phyloP scores from a whole-genome alignment of 768 basidiomycete species.

The Mycena vulgaris region DNA sequence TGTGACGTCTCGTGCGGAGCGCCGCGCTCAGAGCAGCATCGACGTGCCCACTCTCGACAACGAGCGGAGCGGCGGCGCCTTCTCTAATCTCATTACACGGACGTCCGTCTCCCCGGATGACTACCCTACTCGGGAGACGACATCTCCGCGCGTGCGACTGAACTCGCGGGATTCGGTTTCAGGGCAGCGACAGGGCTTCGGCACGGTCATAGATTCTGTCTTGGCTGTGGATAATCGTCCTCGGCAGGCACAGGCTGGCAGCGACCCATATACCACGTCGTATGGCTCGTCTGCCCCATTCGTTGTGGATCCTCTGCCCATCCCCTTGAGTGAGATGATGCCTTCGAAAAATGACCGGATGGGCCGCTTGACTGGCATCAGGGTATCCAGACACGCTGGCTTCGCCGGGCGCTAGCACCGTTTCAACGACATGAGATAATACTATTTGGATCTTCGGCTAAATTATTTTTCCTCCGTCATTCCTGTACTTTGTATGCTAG shows the following conservation, averaged over 20 bases:
- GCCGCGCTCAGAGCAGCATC: slow-evolving; percentile 19
- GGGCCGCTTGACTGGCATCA: slow-evolving; percentile 42
- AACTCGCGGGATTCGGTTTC: slow-evolving; percentile 34
- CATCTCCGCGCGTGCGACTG: slow-evolving; percentile 42
- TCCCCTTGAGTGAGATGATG: slow-evolving; percentile 69
- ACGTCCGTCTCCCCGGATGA: slow-evolving; percentile 42
- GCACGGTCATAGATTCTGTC: slow-evolving; percentile 37
- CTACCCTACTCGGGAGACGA: slow-evolving; percentile 16
- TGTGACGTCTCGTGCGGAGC: slow-evolving; percentile 22
- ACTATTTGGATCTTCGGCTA: slow-evolving; percentile 8
- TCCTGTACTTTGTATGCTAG: slow-evolving; percentile 25
- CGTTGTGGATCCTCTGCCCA: slow-evolving; percentile 68
- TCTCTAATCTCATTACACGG: slow-evolving; percentile 36
- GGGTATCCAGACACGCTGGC: slow-evolving; percentile 53
- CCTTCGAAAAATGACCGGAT: slow-evolving; percentile 40
- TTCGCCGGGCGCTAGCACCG: slow-evolving; percentile 58
- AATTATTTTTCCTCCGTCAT: slow-evolving; percentile 25
- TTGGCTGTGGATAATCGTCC: slow-evolving; percentile 35
- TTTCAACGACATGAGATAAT: slow-evolving; percentile 3
- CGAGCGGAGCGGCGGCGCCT: slow-evolving; percentile 12
- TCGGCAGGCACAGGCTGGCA: slow-evolving; percentile 5
- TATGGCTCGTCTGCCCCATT: slow-evolving; percentile 44
- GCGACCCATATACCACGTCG: slow-evolving; percentile 4
- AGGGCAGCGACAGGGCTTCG: slow-evolving; percentile 32
- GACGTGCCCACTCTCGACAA: slow-evolving; percentile 9